Evolutionary conservation across 176 grass and related monocot species (phyloP).

Genomic region (Hordeum vulgare): DNA sequence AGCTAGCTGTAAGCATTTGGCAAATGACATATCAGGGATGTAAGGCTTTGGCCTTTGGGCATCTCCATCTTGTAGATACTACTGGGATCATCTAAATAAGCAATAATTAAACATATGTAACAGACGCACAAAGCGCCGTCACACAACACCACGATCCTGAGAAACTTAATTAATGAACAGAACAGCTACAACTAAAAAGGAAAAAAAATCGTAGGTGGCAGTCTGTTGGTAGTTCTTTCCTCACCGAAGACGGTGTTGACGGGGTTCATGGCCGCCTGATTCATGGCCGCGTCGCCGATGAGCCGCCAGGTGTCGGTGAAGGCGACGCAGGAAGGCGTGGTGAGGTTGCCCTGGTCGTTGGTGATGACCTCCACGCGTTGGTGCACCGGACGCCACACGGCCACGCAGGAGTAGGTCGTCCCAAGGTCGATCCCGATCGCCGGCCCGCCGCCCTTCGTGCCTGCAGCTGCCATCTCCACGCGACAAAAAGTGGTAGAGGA

Average conservation of each 20-base stretch:
- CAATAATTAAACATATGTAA: neutral
- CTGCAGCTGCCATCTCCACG: neutral
- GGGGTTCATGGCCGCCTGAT: neutral
- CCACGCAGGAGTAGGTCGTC: constrained; percentile 82
- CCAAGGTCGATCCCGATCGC: constrained; percentile 90
- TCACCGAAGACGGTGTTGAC: neutral
- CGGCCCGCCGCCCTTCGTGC: constrained; percentile 23
- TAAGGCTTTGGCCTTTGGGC: too few relatives aligned
- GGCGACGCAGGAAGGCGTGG: neutral
- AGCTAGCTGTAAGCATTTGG: too few relatives aligned
- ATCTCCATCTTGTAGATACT: too few relatives aligned
- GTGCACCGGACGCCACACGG: constrained; percentile 43
- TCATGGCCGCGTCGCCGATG: neutral
- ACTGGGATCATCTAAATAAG: neutral
- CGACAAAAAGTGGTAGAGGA: neutral
- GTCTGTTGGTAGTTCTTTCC: neutral
- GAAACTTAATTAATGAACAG: neutral
- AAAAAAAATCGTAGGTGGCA: too few relatives aligned
- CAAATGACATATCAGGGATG: too few relatives aligned
- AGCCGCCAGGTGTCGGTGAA: neutral
- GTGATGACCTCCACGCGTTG: neutral
- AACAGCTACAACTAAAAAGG: neutral
- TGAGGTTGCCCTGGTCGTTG: neutral
- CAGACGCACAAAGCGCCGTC: too few relatives aligned
- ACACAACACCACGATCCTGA: neutral